Percentiles rank a stretch among this genome's conserved stretches.
Conservation (phyloP, 2,329 filamentous ascomycete genomes). For the Zymoseptoria ardabiliae region DNA sequence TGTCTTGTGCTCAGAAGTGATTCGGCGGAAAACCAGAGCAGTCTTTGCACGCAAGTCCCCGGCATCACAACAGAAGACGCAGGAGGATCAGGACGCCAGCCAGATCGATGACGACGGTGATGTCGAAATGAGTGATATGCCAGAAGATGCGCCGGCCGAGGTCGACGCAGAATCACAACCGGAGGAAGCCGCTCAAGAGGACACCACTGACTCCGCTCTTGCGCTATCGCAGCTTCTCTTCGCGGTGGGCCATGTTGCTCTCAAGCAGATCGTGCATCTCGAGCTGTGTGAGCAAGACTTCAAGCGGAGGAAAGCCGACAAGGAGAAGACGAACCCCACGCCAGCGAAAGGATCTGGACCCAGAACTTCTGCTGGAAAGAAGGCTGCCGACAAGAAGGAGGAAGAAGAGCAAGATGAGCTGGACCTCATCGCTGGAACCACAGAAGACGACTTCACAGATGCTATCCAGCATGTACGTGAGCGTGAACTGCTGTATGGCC, state of each 20-base stretch:
- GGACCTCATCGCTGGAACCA: slow-evolving; percentile 93
- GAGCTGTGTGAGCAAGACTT: slow-evolving; percentile 98
- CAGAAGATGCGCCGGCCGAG: slow-evolving; percentile 15
- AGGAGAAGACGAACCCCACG: slow-evolving; percentile 55
- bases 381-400: slow-evolving; percentile 43
- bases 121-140: slow-evolving; percentile 33
- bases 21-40: slow-evolving; percentile 74
- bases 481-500: slow-evolving; percentile 74
- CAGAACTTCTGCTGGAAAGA: slow-evolving; percentile 27
- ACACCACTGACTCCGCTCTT: slow-evolving; percentile 43
- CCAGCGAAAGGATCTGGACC: slow-evolving; percentile 24
- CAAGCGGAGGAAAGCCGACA: slow-evolving; percentile 88
- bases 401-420: slow-evolving; percentile 73
- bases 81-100: slow-evolving; percentile 15
- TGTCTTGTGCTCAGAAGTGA: slow-evolving; percentile 81
- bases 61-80: slow-evolving; percentile 21
- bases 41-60: slow-evolving; percentile 61
- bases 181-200: slow-evolving; percentile 14
- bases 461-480: slow-evolving; percentile 79
- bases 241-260: slow-evolving; percentile 90
- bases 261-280: slow-evolving; percentile 97
- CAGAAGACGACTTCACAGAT: slow-evolving; percentile 87
- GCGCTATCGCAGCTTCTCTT: slow-evolving; percentile 86
- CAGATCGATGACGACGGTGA: slow-evolving; percentile 30
- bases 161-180: slow-evolving; percentile 16